A percentile compares a stretch with the other conserved stretches of the same genome.
Conservation (phyloP, 2,329 filamentous ascomycete species). For the Xylariales sp. region DNA sequence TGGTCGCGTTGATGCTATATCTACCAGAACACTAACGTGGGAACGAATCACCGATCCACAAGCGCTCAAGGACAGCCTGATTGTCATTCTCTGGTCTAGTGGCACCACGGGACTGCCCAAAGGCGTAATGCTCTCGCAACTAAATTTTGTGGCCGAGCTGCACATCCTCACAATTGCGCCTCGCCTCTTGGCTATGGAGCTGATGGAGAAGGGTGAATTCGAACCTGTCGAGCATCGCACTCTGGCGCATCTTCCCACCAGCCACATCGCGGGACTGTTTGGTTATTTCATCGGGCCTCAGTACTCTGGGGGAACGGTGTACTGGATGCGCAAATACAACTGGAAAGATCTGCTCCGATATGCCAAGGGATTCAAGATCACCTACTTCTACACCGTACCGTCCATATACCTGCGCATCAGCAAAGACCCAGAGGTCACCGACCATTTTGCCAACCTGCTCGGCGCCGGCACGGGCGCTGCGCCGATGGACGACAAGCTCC, state of each 20-base stretch:
- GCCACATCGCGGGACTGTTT: slow-evolving; percentile 42
- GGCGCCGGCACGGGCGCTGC: slow-evolving; percentile 47
- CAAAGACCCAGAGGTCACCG: slow-evolving; percentile 46
- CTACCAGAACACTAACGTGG: not conserved
- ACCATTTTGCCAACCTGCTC: slow-evolving; percentile 46
- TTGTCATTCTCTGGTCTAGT: slow-evolving; percentile 36
- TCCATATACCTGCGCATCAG: slow-evolving; percentile 56
- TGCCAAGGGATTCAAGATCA: slow-evolving; percentile 42
- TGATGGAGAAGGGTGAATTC: not conserved
- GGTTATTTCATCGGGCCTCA: slow-evolving; percentile 41
- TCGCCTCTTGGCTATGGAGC: slow-evolving; percentile 2
- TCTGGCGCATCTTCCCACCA: slow-evolving; percentile 39
- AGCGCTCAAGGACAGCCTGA: slow-evolving; percentile 7
- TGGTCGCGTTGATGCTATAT: slow-evolving; percentile 2
- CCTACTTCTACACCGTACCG: slow-evolving; percentile 52
- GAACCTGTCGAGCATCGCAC: slow-evolving; percentile 25
- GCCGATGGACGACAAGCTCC: slow-evolving; percentile 49
- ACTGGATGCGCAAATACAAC: slow-evolving; percentile 58
- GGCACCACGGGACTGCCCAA: slow-evolving; percentile 39
- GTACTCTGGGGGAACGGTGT: slow-evolving; percentile 36
- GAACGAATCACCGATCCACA: slow-evolving; percentile 2
- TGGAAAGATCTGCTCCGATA: slow-evolving; percentile 48
- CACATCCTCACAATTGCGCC: not conserved
- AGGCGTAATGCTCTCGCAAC: slow-evolving; percentile 33
- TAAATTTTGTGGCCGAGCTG: slow-evolving; percentile 14